Percentiles rank a stretch among this genome's conserved stretches.
These are phyloP conservation scores for Nemania bipapillata DNA, from an alignment of 2,329 filamentous ascomycete genomes.

Conservation along the genomic window DNA sequence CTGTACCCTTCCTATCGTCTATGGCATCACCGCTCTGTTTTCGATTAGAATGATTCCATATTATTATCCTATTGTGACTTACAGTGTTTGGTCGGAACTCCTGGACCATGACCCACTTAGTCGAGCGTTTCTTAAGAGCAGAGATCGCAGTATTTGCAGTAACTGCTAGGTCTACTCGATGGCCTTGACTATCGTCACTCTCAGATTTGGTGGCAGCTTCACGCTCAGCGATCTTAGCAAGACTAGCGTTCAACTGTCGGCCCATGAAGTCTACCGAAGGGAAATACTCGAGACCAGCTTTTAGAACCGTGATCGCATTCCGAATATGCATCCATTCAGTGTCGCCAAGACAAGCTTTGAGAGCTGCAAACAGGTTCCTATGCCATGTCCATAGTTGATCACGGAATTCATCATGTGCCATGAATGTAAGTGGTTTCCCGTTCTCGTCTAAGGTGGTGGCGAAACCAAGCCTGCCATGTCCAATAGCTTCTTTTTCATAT, in stretches of 20 bases:
- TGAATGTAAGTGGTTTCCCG: slow-evolving; percentile 74
- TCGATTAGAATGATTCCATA: slow-evolving; percentile 49
- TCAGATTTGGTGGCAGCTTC: slow-evolving; percentile 64
- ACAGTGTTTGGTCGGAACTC: slow-evolving; percentile 75
- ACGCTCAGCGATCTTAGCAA: slow-evolving; percentile 73
- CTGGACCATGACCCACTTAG: slow-evolving; percentile 78
- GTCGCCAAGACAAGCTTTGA: slow-evolving; percentile 83
- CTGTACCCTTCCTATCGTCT: slow-evolving; percentile 55
- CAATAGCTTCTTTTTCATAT: slow-evolving; percentile 84
- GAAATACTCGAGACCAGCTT: slow-evolving; percentile 82
- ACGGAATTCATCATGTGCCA: slow-evolving; percentile 88
- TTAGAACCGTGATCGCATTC: slow-evolving; percentile 91
- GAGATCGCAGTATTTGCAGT: slow-evolving; percentile 77
- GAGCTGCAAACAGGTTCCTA: slow-evolving; percentile 77
- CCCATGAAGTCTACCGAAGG: slow-evolving; percentile 92
- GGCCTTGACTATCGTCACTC: slow-evolving; percentile 63
- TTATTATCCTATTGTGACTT: slow-evolving; percentile 47
- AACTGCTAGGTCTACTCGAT: slow-evolving; percentile 78
- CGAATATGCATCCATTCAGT: slow-evolving; percentile 97
- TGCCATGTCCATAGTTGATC: slow-evolving; percentile 92
- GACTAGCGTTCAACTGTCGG: slow-evolving; percentile 69
- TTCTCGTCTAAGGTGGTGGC: slow-evolving; percentile 76
- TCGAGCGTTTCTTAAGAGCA: slow-evolving; percentile 73
- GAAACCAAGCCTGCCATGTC: slow-evolving; percentile 75
- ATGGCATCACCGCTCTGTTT: slow-evolving; percentile 56